A percentile compares a stretch with the other conserved stretches of the same genome.
These are phyloP conservation scores for Prunus kanzakura DNA, from an alignment of 306 rosid genomes.

Conservation along the genomic window DNA sequence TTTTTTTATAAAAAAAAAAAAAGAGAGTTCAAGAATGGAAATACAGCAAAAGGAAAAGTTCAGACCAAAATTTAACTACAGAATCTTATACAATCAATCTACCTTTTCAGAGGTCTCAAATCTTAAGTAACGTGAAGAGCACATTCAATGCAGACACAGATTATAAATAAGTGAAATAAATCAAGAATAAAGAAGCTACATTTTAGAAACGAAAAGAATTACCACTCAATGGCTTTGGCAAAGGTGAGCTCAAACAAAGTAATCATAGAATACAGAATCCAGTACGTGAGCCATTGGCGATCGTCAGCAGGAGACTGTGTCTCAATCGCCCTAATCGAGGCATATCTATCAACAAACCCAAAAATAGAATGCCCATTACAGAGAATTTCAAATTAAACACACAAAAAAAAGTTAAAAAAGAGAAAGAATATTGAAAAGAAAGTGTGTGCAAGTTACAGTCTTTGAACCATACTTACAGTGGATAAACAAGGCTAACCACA, in stretches of 20 bases:
- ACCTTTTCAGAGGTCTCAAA: not conserved
- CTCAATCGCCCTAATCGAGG: conserved; percentile 90
- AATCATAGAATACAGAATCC: conserved; percentile 93
- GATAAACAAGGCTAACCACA: conserved; percentile 87
- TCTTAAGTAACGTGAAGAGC: not conserved
- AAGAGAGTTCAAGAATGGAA: not conserved
- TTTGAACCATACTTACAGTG: conserved; percentile 64
- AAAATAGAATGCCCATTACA: not conserved
- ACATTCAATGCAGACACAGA: conserved; percentile 2
- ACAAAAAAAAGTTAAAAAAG: not conserved
- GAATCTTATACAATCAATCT: not conserved
- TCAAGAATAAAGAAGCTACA: not conserved
- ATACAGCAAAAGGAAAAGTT: not conserved
- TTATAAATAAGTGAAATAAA: not conserved
- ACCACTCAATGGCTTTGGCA: conserved; percentile 84
- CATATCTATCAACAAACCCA: conserved; percentile 53
- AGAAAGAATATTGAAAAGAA: not conserved
- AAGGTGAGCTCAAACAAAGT: conserved; percentile 93
- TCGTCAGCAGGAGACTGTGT: conserved; percentile 79
- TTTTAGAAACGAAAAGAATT: conserved; percentile 2
- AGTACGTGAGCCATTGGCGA: conserved; percentile 97
- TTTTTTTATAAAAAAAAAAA: too few species aligned
- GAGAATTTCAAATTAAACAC: not conserved
- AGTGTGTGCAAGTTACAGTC: not conserved
- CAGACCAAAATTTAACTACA: not conserved